These are phyloP conservation scores for Podosphaera aphanis DNA, from an alignment of 2,329 filamentous ascomycete species.

Conservation along the genomic window DNA sequence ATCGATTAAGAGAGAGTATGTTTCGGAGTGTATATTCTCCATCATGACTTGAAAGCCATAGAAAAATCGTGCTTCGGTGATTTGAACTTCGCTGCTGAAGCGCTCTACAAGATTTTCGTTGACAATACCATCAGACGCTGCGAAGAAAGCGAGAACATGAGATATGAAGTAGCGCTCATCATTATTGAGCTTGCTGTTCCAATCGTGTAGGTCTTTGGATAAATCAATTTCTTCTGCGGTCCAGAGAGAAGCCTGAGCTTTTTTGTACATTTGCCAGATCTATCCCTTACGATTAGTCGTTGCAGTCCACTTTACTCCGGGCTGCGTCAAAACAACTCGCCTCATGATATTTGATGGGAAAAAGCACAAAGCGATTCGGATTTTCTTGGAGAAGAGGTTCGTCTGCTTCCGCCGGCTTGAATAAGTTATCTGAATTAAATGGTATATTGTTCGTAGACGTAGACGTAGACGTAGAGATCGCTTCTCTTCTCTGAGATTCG, in stretches of 20 bases:
- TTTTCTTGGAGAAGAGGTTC: slow-evolving; percentile 94
- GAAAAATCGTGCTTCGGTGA: slow-evolving; percentile 96
- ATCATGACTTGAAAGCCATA: slow-evolving; percentile 99
- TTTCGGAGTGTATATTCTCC: slow-evolving; percentile 99
- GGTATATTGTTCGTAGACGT: too few species aligned
- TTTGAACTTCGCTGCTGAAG: slow-evolving; percentile 90
- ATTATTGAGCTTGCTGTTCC: slow-evolving; percentile 92
- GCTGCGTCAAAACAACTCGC: too few species aligned
- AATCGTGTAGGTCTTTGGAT: slow-evolving; percentile 96
- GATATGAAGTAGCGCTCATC: slow-evolving; percentile 98
- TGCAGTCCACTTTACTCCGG: too few species aligned
- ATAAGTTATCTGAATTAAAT: too few species aligned
- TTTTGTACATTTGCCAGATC: slow-evolving; percentile 99
- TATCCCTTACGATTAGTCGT: slow-evolving; percentile 18
- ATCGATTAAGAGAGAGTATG: slow-evolving; percentile 95
- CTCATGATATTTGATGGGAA: slow-evolving; percentile 98
- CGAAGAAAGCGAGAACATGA: slow-evolving; percentile 96
- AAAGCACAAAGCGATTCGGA: slow-evolving; percentile 84
- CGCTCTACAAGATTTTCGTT: slow-evolving; percentile 98
- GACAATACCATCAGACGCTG: slow-evolving; percentile 94
- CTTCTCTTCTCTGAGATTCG: too few species aligned
- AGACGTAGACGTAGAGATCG: too few species aligned
- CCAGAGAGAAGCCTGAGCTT: slow-evolving; percentile 98
- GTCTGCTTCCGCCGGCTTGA: slow-evolving; percentile 48
- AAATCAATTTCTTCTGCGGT: slow-evolving; percentile 98